Conservation (phyloP, 179 eudicot species). For the Heliamphora pulchella region DNA sequence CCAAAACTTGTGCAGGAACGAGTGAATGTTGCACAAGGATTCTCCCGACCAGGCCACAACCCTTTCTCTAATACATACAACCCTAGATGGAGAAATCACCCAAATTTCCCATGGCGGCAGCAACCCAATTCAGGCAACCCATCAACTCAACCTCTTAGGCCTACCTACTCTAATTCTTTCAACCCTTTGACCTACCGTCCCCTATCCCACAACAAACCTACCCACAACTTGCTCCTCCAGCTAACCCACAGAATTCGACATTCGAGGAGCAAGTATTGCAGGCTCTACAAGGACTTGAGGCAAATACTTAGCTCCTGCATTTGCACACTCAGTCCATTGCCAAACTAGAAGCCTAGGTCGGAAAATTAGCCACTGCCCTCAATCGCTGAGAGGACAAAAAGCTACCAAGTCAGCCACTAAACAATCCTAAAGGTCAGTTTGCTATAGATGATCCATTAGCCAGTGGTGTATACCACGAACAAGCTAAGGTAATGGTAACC, state of each 20-base stretch:
- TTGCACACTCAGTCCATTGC: not conserved
- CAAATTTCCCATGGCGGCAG: not conserved
- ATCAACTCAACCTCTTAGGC: not conserved
- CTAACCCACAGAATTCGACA: not conserved
- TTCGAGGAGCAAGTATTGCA: not conserved
- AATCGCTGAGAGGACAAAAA: not conserved
- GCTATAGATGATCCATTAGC: not conserved
- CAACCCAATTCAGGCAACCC: not conserved
- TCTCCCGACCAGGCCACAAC: not conserved
- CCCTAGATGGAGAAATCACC: not conserved
- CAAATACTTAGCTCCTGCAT: not conserved
- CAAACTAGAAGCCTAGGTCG: not conserved
- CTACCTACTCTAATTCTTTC: not conserved
- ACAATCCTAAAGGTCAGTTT: not conserved
- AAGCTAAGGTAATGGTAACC: no score
- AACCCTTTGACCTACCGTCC: not conserved
- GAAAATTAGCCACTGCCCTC: not conserved
- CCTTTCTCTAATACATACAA: not conserved
- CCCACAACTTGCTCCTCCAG: not conserved
- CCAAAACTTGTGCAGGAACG: not conserved
- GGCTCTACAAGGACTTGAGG: not conserved
- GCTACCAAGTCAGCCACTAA: not conserved
- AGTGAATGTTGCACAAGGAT: not conserved
- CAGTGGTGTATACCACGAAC: no score
- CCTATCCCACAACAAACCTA: not conserved